A percentile compares a stretch with the other conserved stretches of the same genome.
phyloP scores from a whole-genome alignment of 1,139 yeast species.

The Meyerozyma athensensis region DNA sequence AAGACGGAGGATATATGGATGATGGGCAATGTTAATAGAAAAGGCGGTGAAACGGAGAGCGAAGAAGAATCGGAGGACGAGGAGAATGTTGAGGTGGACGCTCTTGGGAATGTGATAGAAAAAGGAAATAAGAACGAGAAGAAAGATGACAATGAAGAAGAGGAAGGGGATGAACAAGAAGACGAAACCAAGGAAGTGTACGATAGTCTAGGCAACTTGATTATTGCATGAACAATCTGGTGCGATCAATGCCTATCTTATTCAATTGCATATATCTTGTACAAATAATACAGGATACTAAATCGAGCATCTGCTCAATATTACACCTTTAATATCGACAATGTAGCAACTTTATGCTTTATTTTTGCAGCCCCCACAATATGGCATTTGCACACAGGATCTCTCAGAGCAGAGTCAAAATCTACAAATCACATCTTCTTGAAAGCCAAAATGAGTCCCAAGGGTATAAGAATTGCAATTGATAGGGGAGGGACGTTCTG shows the following conservation, averaged over 20 bases:
- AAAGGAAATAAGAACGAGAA: constrained; percentile 17
- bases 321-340: too few species aligned
- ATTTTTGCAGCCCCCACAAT: too few species aligned
- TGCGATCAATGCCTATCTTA: not conserved
- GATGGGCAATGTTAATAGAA: constrained; percentile 70
- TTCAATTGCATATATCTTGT: too few species aligned
- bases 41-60: constrained; percentile 8
- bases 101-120: not conserved
- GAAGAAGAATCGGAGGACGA: constrained; percentile 7
- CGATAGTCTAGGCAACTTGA: constrained; percentile 4
- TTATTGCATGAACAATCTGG: constrained; percentile 3
- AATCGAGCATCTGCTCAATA: too few species aligned
- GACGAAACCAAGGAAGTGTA: constrained; percentile 4
- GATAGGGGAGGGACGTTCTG: constrained; percentile 88
- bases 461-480: constrained; percentile 18
- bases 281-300: too few species aligned
- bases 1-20: constrained; percentile 68
- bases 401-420: too few species aligned
- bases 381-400: too few species aligned
- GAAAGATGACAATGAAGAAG: constrained; percentile 5
- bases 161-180: constrained; percentile 1
- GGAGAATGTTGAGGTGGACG: not conserved
- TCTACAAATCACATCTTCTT: too few species aligned
- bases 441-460: constrained; percentile 1
- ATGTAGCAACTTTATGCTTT: too few species aligned